Evolutionary conservation across 2,329 filamentous ascomycete species (phyloP).

Genomic region (Alternaria viburni): DNA sequence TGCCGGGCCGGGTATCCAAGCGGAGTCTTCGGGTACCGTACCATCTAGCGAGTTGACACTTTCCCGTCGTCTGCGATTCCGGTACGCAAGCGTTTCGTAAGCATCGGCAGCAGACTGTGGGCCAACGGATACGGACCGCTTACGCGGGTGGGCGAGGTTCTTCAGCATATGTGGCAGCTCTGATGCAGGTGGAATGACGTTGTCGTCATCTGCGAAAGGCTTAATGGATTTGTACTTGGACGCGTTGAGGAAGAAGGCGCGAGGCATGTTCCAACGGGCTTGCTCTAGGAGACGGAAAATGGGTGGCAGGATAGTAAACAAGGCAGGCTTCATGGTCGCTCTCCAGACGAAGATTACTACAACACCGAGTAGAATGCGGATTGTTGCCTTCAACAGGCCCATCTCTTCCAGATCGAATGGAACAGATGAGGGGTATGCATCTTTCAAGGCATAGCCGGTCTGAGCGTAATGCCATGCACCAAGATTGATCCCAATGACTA

Average conservation of each 20-base stretch:
- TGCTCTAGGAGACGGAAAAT: constrained; percentile 86
- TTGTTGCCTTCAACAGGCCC: constrained; percentile 67
- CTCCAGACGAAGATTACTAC: constrained; percentile 87
- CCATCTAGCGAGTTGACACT: constrained; percentile 58
- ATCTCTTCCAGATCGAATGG: constrained; percentile 71
- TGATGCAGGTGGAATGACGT: constrained; percentile 86
- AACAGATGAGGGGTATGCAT: constrained; percentile 64
- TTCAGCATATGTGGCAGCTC: constrained; percentile 83
- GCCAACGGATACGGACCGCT: constrained; percentile 84
- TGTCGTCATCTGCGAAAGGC: constrained; percentile 75
- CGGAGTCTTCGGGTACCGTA: constrained; percentile 35
- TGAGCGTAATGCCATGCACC: constrained; percentile 83
- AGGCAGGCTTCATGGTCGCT: constrained; percentile 82
- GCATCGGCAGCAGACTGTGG: constrained; percentile 96
- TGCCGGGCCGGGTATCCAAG: constrained; percentile 26
- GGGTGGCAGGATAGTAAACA: constrained; percentile 80
- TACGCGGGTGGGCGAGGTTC: constrained; percentile 80
- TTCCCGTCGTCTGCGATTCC: constrained; percentile 72
- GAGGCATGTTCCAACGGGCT: constrained; percentile 77
- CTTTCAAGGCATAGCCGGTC: constrained; percentile 59
- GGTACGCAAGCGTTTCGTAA: constrained; percentile 92
- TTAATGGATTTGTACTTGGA: constrained; percentile 90
- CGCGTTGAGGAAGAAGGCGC: constrained; percentile 89
- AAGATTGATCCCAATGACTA: constrained; percentile 82
- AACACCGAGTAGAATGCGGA: constrained; percentile 80